Conservation (phyloP, 331 rosid genomes). For the Prunus yedoensis region DNA sequence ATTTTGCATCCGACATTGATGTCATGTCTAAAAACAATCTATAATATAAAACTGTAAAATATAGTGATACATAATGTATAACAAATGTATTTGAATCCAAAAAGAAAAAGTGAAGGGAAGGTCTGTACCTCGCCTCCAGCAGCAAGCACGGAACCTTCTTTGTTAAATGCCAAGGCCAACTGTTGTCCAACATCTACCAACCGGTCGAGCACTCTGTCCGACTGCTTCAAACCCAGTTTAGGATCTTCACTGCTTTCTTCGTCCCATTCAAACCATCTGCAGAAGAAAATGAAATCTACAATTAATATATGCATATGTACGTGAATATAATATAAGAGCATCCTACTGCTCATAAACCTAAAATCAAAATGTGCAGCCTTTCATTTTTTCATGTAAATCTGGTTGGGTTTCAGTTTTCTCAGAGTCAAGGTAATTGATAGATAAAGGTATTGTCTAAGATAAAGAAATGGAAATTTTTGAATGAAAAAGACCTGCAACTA, state of each 20-base stretch:
- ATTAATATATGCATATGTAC: not conserved
- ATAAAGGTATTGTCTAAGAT: not conserved
- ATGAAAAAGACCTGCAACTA: constrained; percentile 61
- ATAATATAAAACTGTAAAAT: not conserved
- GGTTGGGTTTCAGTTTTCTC: not conserved
- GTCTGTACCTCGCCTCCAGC: constrained; percentile 78
- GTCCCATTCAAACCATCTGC: constrained; percentile 77
- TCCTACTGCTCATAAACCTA: not conserved
- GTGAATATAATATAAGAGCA: constrained; percentile 1
- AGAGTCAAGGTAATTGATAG: not conserved
- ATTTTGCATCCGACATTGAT: not conserved
- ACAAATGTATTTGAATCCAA: not conserved
- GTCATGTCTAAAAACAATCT: constrained; percentile 7
- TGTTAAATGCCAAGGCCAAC: constrained; percentile 69
- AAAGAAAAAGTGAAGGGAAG: constrained; percentile 26
- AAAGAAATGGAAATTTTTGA: too few species aligned
- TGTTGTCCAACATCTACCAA: constrained; percentile 73
- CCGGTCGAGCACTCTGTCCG: constrained; percentile 47
- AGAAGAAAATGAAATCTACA: constrained; percentile 1
- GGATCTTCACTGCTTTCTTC: constrained; percentile 35
- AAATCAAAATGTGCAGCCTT: too few species aligned
- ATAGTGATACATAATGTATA: not conserved
- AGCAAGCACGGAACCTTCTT: constrained; percentile 76
- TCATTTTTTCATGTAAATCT: not conserved
- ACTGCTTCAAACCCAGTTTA: constrained; percentile 45